A percentile compares a stretch with the other conserved stretches of the same genome.
phyloP scores from a whole-genome alignment of 495 filamentous ascomycete species.

The Tuber borchii region DNA sequence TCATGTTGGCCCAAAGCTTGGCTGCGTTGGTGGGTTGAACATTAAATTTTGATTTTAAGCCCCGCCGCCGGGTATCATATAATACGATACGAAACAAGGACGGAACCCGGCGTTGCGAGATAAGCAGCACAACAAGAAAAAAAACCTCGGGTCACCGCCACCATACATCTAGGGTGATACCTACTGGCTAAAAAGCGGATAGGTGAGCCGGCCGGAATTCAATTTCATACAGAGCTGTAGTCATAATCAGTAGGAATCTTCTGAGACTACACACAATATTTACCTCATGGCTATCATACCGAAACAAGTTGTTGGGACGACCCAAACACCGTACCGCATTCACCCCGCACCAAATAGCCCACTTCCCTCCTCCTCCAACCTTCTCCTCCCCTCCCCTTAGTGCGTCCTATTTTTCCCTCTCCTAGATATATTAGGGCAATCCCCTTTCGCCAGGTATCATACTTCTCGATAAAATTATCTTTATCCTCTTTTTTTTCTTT shows the following conservation, averaged over 20 bases:
- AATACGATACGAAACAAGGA: not conserved
- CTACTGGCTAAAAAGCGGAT: not conserved
- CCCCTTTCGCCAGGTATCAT: constrained; percentile 12
- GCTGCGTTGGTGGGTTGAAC: not conserved
- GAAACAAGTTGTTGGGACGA: not conserved
- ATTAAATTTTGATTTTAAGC: not conserved
- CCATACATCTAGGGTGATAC: not conserved
- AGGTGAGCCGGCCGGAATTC: not conserved
- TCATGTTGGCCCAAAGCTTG: not conserved
- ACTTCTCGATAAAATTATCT: constrained; percentile 30
- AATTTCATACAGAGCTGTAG: not conserved
- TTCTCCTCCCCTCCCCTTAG: constrained; percentile 19
- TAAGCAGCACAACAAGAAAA: not conserved
- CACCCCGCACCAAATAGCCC: not conserved
- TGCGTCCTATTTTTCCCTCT: constrained; percentile 17
- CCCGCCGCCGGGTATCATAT: not conserved
- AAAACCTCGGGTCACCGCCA: not conserved
- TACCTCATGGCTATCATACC: constrained; percentile 27
- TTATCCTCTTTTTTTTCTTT: constrained; percentile 35
- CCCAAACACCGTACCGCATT: not conserved
- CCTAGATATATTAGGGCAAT: constrained; percentile 9
- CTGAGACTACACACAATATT: constrained; percentile 26
- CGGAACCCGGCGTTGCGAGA: not conserved
- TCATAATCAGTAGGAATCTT: constrained; percentile 25
- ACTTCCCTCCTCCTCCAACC: constrained; percentile 28